Evolutionary conservation across 2,329 filamentous ascomycete genomes (phyloP), one percentile per base, ranked within the genome.

Genomic region (Sclerotiophoma versabilis): DNA sequence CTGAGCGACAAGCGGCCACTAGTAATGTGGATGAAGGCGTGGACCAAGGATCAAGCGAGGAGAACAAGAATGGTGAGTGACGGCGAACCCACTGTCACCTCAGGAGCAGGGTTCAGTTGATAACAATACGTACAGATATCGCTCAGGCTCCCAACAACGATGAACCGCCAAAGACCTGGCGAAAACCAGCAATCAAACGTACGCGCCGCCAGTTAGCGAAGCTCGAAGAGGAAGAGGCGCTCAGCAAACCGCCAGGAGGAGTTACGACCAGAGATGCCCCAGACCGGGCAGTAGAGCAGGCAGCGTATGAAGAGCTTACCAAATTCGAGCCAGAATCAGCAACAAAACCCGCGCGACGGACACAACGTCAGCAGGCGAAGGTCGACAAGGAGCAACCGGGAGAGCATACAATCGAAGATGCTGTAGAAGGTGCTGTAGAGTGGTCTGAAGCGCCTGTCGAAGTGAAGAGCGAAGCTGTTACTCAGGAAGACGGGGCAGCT

Each of bases 191-290:
- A 25, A 58, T 67, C 11, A 68, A 70, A 51, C 66, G 68, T 48
- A 74, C 72, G 29, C 69, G 73, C 39, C 69, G 72, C 34, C 72
- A 75, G 55, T 51, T 74, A 50, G 69, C 70, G 11, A 72, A 67
- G 44, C 62, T 71, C 20, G 68, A 73, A 33, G 70, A 73, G 38
- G 71, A 73, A 54, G 52, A 51, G 17, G 63, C 69, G 17, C 50
- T 65, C 20, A 65, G 59, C 33, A 65, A 65, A 29, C 62, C 63
- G 12, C 65, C 15, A n/a, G 45, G 20, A 27, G 19, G 36, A 15
- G 17, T 14, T 12, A 11, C 11, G 5, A 5, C 14, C 1, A 22
- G 29, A 25, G 34, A 30, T 20, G 19, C 19, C 3, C 14, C 17
- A 10, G 25, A 42, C 8, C 23, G 11, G 3, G 6, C 4, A 11